These are phyloP conservation scores for Paraleonurus japonicus DNA, from an alignment of 257 asterid genomes.

Conservation along the genomic window DNA sequence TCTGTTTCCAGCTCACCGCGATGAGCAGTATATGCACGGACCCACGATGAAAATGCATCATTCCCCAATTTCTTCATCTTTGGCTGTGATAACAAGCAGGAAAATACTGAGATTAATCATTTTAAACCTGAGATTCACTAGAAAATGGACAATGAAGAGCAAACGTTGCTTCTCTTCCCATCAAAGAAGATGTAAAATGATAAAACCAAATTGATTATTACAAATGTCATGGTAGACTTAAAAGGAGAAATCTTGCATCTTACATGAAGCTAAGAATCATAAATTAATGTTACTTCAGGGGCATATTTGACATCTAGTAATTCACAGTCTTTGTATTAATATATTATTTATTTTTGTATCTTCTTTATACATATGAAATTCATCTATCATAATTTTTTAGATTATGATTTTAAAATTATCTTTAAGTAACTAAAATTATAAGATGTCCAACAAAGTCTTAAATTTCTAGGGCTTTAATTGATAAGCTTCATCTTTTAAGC, in stretches of 20 bases:
- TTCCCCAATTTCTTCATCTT: constrained; percentile 55
- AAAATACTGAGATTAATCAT: constrained; percentile 19
- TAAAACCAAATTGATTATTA: not conserved
- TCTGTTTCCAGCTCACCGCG: constrained; percentile 87
- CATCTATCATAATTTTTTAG: too few relatives aligned
- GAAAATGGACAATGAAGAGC: not conserved
- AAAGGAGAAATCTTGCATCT: not conserved
- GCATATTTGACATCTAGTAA: too few relatives aligned
- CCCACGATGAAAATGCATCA: constrained; percentile 88
- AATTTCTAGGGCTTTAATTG: too few relatives aligned
- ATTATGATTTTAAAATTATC: too few relatives aligned
- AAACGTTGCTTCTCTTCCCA: not conserved
- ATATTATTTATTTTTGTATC: too few relatives aligned
- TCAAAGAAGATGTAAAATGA: not conserved
- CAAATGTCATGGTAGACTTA: not conserved
- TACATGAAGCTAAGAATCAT: not conserved
- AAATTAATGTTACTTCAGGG: too few relatives aligned
- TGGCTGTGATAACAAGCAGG: constrained; percentile 45
- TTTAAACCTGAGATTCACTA: not conserved
- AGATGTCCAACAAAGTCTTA: too few relatives aligned
- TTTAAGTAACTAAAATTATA: too few relatives aligned
- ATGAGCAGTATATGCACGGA: constrained; percentile 89
- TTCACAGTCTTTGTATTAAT: too few relatives aligned
- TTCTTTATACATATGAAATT: too few relatives aligned
- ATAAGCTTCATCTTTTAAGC: too few relatives aligned